A percentile compares a stretch with the other conserved stretches of the same genome.
Conservation (phyloP, 352 stramenopile species). For the Phytophthora fragariaefolia region DNA sequence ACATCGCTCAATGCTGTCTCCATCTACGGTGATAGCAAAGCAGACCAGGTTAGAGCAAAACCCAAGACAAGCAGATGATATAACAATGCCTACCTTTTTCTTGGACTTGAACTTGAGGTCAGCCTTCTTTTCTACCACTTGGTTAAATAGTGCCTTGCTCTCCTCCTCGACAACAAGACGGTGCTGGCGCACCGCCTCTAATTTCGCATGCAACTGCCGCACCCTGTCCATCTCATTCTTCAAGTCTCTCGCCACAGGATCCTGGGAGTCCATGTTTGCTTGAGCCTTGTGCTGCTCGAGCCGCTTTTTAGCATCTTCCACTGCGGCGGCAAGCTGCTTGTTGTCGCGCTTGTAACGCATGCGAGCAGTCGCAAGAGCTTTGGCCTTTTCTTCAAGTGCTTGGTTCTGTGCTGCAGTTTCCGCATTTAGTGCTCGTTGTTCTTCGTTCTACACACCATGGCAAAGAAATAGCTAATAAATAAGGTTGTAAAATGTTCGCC, state of each 20-base stretch:
- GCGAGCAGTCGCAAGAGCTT: constrained; percentile 83
- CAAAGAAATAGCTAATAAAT: constrained; percentile 4
- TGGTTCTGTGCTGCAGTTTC: constrained; percentile 86
- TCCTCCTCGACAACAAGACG: constrained; percentile 88
- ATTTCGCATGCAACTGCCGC: constrained; percentile 81
- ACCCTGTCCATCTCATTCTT: constrained; percentile 90
- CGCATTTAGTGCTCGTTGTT: constrained; percentile 85
- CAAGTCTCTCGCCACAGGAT: constrained; percentile 82
- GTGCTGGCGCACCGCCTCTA: constrained; percentile 87
- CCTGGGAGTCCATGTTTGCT: constrained; percentile 70
- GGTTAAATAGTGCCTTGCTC: constrained; percentile 90
- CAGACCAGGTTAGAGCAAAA: not conserved
- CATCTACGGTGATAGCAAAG: constrained; percentile 47
- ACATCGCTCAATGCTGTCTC: constrained; percentile 84
- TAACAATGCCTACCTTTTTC: constrained; percentile 62
- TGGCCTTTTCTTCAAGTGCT: constrained; percentile 87
- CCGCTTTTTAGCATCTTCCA: constrained; percentile 86
- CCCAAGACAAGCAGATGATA: not conserved
- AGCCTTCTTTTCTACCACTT: constrained; percentile 90
- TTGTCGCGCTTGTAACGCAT: constrained; percentile 92
- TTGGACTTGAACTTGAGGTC: constrained; percentile 91
- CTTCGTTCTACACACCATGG: constrained; percentile 72
- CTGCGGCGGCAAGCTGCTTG: constrained; percentile 70
- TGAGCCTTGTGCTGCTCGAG: constrained; percentile 85
- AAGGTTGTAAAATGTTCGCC: not conserved